Percentiles rank a stretch among this genome's conserved stretches.
These are phyloP conservation scores for Fistulifera pelliculosa DNA, from an alignment of 108 stramenopile genomes.

Conservation along the genomic window DNA sequence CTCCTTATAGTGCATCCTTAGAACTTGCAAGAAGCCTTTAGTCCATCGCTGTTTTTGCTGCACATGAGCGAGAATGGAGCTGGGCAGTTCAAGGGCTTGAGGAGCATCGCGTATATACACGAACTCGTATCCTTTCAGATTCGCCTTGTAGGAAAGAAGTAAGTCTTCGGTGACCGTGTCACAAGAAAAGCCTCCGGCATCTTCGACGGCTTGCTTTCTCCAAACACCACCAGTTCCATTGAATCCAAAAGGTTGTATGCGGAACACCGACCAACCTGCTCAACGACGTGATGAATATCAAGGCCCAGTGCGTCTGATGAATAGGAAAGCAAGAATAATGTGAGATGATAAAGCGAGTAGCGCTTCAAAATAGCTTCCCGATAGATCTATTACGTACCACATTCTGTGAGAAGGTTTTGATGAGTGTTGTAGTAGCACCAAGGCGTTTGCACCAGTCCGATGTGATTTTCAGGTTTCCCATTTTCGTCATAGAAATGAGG, in stretches of 20 bases:
- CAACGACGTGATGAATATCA: constrained; percentile 8
- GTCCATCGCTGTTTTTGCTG: constrained; percentile 30
- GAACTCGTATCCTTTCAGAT: constrained; percentile 16
- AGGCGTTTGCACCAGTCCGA: constrained; percentile 18
- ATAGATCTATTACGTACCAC: not conserved
- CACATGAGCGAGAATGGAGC: constrained; percentile 5
- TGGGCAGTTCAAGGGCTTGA: constrained; percentile 13
- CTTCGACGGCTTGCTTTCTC: constrained; percentile 12
- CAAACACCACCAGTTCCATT: constrained; percentile 23
- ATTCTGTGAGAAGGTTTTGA: constrained; percentile 18
- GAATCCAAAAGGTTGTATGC: constrained; percentile 14
- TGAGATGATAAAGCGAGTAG: too few relatives aligned
- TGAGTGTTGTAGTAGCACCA: constrained; percentile 27
- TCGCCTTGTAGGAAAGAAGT: constrained; percentile 7
- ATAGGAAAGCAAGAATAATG: too few relatives aligned
- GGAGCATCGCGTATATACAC: constrained; percentile 13
- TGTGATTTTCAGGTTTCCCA: constrained; percentile 6
- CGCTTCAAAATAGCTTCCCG: too few relatives aligned
- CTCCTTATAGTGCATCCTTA: constrained; percentile 3
- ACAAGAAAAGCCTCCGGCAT: constrained; percentile 11
- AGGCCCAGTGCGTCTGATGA: constrained; percentile 9
- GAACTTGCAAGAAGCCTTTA: constrained; percentile 15
- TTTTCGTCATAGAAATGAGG: constrained; percentile 13
- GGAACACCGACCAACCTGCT: constrained; percentile 8
- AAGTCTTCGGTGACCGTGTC: constrained; percentile 23